A percentile compares a stretch with the other conserved stretches of the same genome.
Evolutionary conservation across 1,284 basidiomycete genomes (phyloP).

Genomic region (Cronartium ribicola): DNA sequence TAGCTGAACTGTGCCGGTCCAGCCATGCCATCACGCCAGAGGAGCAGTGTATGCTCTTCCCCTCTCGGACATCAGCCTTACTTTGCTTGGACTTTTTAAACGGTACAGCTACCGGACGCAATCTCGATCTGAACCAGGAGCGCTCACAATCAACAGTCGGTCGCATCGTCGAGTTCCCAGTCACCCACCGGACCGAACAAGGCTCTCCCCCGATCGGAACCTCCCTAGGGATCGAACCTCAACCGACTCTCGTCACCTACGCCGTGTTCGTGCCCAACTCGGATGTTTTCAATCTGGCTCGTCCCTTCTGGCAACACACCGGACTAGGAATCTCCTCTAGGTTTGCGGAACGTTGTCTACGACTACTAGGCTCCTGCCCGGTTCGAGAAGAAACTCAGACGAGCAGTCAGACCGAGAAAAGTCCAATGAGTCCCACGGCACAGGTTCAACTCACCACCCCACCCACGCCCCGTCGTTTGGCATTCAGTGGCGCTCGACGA

Average conservation of each 20-base stretch:
- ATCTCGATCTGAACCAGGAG: conserved; percentile 59
- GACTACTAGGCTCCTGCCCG: conserved; percentile 58
- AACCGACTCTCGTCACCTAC: conserved; percentile 70
- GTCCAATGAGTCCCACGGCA: conserved; percentile 44
- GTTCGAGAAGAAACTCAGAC: conserved; percentile 51
- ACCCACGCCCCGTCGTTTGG: background rate
- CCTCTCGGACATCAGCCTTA: conserved; percentile 67
- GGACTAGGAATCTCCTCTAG: conserved; percentile 86
- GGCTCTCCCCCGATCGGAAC: conserved; percentile 47
- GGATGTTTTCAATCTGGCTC: conserved; percentile 66
- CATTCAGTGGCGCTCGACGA: conserved; percentile 7
- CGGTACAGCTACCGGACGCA: conserved; percentile 55
- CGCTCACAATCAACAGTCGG: conserved; percentile 70
- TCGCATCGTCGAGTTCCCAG: conserved; percentile 55
- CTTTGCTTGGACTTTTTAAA: conserved; percentile 72
- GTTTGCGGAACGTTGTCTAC: conserved; percentile 74
- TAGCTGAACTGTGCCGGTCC: conserved; percentile 35
- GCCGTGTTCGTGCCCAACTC: conserved; percentile 58
- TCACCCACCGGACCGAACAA: conserved; percentile 41
- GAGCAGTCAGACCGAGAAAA: conserved; percentile 46
- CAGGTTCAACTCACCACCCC: conserved; percentile 46
- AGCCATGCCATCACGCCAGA: conserved; percentile 35
- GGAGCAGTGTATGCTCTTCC: conserved; percentile 70
- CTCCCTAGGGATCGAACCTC: conserved; percentile 52
- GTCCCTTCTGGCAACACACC: conserved; percentile 93